Conservation (phyloP, 192 early-diverging fungal species). For the Podochytrium sp. region DNA sequence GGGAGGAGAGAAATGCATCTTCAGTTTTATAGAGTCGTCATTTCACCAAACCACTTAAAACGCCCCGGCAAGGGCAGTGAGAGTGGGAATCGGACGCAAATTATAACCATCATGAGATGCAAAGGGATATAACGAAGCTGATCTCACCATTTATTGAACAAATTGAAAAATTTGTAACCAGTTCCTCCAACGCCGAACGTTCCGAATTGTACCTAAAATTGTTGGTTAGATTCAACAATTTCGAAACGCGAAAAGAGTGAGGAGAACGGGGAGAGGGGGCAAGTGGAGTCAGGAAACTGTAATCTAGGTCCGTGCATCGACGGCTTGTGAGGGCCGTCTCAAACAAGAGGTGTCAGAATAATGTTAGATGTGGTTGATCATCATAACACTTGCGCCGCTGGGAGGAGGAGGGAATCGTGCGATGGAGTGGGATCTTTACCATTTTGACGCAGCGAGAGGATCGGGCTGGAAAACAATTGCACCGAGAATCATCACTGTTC, state of each 20-base stretch:
- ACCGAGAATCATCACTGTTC: no score
- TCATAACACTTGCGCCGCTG: constrained; percentile 14
- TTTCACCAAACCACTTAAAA: constrained; percentile 9
- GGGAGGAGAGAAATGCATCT: background rate
- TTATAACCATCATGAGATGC: constrained; percentile 26
- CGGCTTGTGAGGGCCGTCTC: constrained; percentile 17
- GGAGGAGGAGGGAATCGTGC: no score
- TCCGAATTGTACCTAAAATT: no score
- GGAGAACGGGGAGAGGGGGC: background rate
- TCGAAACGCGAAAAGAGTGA: background rate
- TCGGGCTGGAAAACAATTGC: no score
- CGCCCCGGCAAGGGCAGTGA: constrained; percentile 30
- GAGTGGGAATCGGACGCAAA: constrained; percentile 28
- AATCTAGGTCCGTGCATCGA: constrained; percentile 27
- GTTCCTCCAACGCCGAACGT: no score
- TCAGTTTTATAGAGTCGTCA: constrained; percentile 22
- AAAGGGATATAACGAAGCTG: background rate
- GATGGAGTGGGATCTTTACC: no score
- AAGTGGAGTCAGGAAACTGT: constrained; percentile 12
- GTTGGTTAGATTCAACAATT: no score
- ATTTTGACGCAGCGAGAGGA: no score
- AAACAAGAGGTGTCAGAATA: constrained; percentile 31
- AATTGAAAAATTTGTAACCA: background rate
- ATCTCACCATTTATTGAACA: background rate
- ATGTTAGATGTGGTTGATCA: constrained; percentile 16